Evolutionary conservation across 495 filamentous ascomycete genomes (phyloP).

Genomic region (Hyphodiscus hymeniophilus): DNA sequence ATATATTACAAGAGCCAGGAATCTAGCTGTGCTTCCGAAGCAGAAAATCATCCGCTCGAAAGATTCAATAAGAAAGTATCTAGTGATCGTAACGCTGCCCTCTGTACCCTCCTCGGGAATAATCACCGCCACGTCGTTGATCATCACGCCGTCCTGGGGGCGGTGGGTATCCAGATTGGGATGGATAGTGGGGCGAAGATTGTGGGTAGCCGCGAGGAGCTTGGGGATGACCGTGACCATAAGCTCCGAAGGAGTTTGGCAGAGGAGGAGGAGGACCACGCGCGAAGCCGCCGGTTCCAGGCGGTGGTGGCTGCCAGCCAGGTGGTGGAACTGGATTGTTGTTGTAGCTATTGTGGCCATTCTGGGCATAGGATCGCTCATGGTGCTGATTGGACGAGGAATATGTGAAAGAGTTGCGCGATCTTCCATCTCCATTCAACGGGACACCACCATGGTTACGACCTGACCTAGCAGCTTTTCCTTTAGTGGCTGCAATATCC

Average conservation of each 20-base stretch:
- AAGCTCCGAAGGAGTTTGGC: constrained; percentile 25
- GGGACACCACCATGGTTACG: constrained; percentile 53
- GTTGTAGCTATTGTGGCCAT: constrained; percentile 25
- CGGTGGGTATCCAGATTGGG: background rate
- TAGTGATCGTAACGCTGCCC: background rate
- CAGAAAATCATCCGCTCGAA: no score
- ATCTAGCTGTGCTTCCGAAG: no score
- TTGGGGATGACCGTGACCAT: constrained; percentile 16
- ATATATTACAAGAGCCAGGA: no score
- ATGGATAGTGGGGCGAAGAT: constrained; percentile 3
- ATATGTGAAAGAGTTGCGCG: constrained; percentile 43
- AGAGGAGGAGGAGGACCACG: constrained; percentile 37
- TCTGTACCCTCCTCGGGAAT: constrained; percentile 2
- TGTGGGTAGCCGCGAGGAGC: constrained; percentile 3
- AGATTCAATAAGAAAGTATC: no score
- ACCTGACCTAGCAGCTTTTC: constrained; percentile 31
- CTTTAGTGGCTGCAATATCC: constrained; percentile 53
- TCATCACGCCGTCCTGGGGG: background rate
- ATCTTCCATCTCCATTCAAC: constrained; percentile 41
- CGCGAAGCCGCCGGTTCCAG: constrained; percentile 34
- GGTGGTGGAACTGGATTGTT: constrained; percentile 27
- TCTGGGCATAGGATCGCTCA: constrained; percentile 16
- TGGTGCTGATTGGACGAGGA: constrained; percentile 10
- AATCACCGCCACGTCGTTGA: constrained; percentile 3
- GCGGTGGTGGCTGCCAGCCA: constrained; percentile 36